These are phyloP conservation scores for Leccinum sublutescens DNA, from an alignment of 768 basidiomycete genomes.

Conservation along the genomic window DNA sequence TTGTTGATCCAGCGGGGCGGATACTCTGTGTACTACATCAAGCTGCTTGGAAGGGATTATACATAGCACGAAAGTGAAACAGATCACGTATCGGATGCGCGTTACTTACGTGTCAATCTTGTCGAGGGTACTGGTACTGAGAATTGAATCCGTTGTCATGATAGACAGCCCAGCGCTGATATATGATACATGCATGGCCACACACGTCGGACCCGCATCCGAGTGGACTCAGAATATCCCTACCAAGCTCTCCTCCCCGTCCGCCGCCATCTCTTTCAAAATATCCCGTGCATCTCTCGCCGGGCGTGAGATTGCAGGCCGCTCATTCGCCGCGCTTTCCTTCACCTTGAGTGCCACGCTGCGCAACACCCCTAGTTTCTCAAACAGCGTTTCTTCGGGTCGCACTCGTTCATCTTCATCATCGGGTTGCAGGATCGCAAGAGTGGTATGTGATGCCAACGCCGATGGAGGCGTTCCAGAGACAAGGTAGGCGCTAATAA, in stretches of 20 bases:
- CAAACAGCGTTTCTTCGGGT: conserved; percentile 50
- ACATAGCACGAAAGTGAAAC: too few species aligned
- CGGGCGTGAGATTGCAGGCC: conserved; percentile 70
- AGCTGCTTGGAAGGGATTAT: too few species aligned
- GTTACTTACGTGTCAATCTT: too few species aligned
- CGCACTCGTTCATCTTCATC: conserved; percentile 30
- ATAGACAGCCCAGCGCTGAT: too few species aligned
- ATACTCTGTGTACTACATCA: too few species aligned
- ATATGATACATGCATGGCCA: neutral
- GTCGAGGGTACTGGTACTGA: too few species aligned
- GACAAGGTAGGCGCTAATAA: conserved; percentile 56
- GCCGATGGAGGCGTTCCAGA: conserved; percentile 67
- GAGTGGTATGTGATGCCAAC: conserved; percentile 57
- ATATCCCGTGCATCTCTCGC: conserved; percentile 81
- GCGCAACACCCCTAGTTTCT: conserved; percentile 57
- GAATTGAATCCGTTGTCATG: too few species aligned
- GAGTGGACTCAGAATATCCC: conserved; percentile 28
- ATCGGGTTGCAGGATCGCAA: conserved; percentile 52
- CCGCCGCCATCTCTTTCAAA: conserved; percentile 38
- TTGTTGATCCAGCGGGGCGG: too few species aligned
- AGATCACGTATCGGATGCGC: too few species aligned
- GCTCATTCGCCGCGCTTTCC: conserved; percentile 66
- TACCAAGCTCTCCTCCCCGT: conserved; percentile 25
- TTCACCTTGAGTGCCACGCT: conserved; percentile 71
- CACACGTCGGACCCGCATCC: neutral